These are phyloP conservation scores for Tricholoma matsutake DNA, from an alignment of 768 basidiomycete species.

Conservation along the genomic window DNA sequence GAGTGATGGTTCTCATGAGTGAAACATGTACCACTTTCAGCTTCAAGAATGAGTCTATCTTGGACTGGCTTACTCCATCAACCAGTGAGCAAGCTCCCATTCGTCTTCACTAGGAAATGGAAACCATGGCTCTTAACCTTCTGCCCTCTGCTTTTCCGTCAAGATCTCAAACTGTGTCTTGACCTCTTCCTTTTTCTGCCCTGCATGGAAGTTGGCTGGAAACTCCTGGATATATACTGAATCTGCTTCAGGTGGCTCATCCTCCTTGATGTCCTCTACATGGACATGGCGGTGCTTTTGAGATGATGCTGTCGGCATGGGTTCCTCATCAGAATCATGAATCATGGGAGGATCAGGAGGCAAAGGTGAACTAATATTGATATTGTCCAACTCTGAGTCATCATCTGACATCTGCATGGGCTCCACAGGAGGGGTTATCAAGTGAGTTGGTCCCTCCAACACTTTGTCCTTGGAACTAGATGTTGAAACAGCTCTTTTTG, in stretches of 20 bases:
- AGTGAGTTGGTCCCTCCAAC: background rate
- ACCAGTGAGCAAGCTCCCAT: conserved; percentile 27
- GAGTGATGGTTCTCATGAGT: no score
- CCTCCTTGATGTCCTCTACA: background rate
- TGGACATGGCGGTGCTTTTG: background rate
- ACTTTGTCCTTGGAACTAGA: no score
- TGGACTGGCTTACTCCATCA: conserved; percentile 25
- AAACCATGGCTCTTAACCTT: no score
- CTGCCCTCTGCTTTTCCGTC: background rate
- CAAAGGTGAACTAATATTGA: background rate
- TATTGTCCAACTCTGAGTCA: background rate
- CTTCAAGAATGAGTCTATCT: conserved; percentile 26
- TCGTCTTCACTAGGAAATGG: no score
- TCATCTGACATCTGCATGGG: no score
- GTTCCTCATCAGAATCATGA: background rate
- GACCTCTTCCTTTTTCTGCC: background rate
- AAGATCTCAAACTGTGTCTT: background rate
- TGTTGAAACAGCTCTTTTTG: background rate
- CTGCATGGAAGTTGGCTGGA: no score
- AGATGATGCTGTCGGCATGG: background rate
- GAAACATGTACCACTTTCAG: no score
- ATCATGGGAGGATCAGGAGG: background rate
- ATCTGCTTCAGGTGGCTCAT: background rate
- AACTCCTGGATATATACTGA: no score
- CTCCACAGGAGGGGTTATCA: background rate